A percentile compares a stretch with the other conserved stretches of the same genome.
Conservation (phyloP, 2,329 filamentous ascomycete genomes). For the Podosphaera aphanis region DNA sequence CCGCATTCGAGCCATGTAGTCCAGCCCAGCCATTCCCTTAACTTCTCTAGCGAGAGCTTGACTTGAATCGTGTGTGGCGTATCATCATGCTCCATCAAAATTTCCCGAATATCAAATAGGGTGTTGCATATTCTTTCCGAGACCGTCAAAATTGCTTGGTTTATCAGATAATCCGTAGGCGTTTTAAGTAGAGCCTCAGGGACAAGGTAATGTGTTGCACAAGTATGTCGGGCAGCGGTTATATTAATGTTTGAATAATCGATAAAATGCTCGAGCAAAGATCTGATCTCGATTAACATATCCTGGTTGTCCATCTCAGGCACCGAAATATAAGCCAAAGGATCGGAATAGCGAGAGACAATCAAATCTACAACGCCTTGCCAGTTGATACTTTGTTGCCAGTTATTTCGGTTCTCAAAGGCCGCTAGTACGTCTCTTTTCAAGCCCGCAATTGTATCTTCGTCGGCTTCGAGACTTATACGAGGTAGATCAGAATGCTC, state of each 20-base stretch:
- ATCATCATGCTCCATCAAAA: constrained; percentile 3
- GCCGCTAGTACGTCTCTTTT: constrained; percentile 22
- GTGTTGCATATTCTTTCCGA: constrained; percentile 19
- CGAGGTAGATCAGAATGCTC: no score
- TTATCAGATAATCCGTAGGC: no score
- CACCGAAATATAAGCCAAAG: constrained; percentile 19
- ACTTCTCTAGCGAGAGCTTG: constrained; percentile 7
- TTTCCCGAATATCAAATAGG: constrained; percentile 8
- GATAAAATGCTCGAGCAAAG: constrained; percentile 21
- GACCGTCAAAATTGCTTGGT: constrained; percentile 21
- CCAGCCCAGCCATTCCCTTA: constrained; percentile 32
- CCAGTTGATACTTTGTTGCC: constrained; percentile 23
- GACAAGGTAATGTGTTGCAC: no score
- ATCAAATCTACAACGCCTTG: constrained; percentile 44
- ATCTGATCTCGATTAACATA: constrained; percentile 19
- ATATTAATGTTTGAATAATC: constrained; percentile 20
- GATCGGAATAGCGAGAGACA: constrained; percentile 33
- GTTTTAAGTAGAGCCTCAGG: no score
- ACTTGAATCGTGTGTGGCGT: neutral
- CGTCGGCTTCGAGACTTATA: constrained; percentile 7
- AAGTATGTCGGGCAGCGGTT: constrained; percentile 19
- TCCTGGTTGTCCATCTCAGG: constrained; percentile 3
- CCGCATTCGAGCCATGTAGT: constrained; percentile 33
- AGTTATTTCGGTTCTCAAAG: constrained; percentile 12
- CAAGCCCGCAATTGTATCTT: constrained; percentile 16